Evolutionary conservation across 768 basidiomycete species (phyloP).

Genomic region (Albatrellus ellisii): DNA sequence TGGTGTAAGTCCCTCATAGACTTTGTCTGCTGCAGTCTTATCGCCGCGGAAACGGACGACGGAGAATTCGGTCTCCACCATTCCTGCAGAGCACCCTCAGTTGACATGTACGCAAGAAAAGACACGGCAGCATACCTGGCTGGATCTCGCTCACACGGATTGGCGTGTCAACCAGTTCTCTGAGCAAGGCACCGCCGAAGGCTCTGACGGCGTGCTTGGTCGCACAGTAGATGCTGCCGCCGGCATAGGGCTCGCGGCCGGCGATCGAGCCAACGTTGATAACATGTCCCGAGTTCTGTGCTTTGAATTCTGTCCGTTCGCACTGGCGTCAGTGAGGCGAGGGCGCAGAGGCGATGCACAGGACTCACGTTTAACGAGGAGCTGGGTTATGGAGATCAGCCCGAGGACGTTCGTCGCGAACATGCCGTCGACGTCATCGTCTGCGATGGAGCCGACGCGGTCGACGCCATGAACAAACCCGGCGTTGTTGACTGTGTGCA

Average conservation of each 20-base stretch:
- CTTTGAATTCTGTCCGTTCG: conserved; percentile 16
- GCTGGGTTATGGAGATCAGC: conserved; percentile 71
- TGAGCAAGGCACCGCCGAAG: conserved; percentile 70
- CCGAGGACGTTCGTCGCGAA: conserved; percentile 54
- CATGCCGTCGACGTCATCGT: conserved; percentile 62
- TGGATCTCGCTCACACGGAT: conserved; percentile 93
- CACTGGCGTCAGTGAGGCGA: conserved; percentile 19
- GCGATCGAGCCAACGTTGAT: conserved; percentile 96
- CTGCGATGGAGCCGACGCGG: conserved; percentile 68
- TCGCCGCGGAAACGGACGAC: conserved; percentile 85
- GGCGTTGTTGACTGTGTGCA: conserved; percentile 52
- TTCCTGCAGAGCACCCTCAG: conserved; percentile 28
- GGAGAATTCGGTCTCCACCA: conserved; percentile 92
- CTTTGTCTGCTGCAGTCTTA: conserved; percentile 66
- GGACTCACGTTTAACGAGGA: conserved; percentile 24
- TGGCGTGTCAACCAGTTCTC: conserved; percentile 84
- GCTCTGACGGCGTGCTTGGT: conserved; percentile 81
- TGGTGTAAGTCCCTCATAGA: conserved; percentile 83
- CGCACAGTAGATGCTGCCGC: conserved; percentile 88
- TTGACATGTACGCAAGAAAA: conserved; percentile 10
- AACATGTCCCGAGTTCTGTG: conserved; percentile 58
- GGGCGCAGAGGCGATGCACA: conserved; percentile 23
- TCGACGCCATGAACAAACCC: conserved; percentile 88
- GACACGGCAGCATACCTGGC: conserved; percentile 43
- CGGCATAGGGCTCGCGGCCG: conserved; percentile 58